Conservation (phyloP, 192 early-diverging fungal species). For the Geranomyces michiganensis region DNA sequence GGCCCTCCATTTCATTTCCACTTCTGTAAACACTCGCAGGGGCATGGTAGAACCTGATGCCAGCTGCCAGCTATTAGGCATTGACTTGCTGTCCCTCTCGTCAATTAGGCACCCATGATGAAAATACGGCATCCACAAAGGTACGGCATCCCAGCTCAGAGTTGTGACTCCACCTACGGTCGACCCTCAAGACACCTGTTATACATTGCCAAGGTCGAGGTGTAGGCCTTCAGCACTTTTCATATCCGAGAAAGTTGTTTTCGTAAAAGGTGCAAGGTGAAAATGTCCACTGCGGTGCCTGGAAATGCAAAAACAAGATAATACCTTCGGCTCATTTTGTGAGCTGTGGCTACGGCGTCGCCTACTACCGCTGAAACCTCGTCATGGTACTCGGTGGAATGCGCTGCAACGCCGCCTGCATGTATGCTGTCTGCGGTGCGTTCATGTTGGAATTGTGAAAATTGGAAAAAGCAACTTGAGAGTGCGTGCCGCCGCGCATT, state of each 20-base stretch:
- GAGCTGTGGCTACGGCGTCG: too few species aligned
- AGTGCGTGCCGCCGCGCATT: too few species aligned
- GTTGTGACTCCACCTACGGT: slow-evolving; percentile 1
- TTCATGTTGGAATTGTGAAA: too few species aligned
- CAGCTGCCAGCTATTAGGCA: not conserved
- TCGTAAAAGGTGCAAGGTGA: slow-evolving; percentile 5
- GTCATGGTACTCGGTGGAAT: too few species aligned
- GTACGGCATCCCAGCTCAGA: slow-evolving; percentile 18
- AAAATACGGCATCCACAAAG: slow-evolving; percentile 14
- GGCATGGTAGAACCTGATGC: not conserved
- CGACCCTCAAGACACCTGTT: not conserved
- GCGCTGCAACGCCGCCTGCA: too few species aligned
- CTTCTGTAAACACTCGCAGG: slow-evolving; percentile 22
- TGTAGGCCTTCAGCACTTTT: not conserved
- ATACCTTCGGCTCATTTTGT: too few species aligned
- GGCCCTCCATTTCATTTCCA: slow-evolving; percentile 9
- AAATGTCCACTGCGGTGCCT: too few species aligned
- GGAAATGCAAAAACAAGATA: too few species aligned
- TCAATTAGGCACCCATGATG: not conserved
- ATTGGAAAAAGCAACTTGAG: too few species aligned
- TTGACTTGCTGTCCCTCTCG: not conserved
- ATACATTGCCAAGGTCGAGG: slow-evolving; percentile 1
- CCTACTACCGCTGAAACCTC: too few species aligned
- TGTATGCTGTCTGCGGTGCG: too few species aligned
- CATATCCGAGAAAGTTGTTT: slow-evolving; percentile 1